phyloP scores from a whole-genome alignment of 306 rosid genomes.

The Boehmeria nivea region DNA sequence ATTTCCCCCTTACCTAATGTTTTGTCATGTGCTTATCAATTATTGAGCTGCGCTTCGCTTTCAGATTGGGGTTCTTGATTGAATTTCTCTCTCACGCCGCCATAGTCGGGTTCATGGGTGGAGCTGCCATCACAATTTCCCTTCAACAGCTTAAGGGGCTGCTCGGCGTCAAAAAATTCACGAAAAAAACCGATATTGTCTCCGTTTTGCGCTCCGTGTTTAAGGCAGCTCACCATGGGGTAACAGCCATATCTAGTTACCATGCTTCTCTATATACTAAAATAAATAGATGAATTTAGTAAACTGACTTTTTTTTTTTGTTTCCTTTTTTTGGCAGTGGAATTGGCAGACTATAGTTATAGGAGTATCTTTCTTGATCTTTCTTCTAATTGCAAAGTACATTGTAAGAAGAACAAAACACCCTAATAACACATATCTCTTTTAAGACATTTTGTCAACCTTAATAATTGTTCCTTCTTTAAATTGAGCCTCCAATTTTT shows the following conservation, averaged over 20 bases:
- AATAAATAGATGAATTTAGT: too few species aligned
- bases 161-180: conserved; percentile 51
- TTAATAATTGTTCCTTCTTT: too few species aligned
- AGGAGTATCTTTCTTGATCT: conserved; percentile 55
- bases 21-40: not conserved
- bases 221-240: conserved; percentile 56
- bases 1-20: not conserved
- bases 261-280: too few species aligned
- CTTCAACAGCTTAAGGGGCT: conserved; percentile 91
- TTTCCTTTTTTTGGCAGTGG: conserved; percentile 50
- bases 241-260: conserved; percentile 15
- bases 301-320: too few species aligned
- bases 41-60: not conserved
- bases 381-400: conserved; percentile 54
- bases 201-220: conserved; percentile 67
- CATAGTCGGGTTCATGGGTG: conserved; percentile 88
- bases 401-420: conserved; percentile 30
- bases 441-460: too few species aligned
- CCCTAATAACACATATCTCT: too few species aligned
- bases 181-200: conserved; percentile 69
- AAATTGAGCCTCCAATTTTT: too few species aligned
- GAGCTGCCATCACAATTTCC: conserved; percentile 79
- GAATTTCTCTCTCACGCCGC: conserved; percentile 91
- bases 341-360: conserved; percentile 75
- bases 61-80: conserved; percentile 80